Evolutionary conservation across 257 asterid genomes (phyloP).

Genomic region (Capsicum baccatum): DNA sequence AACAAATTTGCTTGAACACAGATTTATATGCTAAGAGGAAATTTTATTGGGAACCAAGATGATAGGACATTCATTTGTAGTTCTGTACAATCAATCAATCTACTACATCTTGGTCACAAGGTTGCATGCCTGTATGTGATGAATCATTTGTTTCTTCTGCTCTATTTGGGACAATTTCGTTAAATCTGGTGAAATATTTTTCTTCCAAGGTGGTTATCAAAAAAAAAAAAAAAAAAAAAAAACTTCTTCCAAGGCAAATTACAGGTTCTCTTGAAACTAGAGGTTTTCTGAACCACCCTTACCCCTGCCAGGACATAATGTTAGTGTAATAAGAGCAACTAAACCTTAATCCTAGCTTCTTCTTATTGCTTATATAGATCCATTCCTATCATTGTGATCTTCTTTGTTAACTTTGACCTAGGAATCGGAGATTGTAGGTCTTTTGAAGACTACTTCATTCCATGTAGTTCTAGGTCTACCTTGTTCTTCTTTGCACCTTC

Average conservation of each 20-base stretch:
- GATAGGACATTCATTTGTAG: not conserved
- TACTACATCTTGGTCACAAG: conserved; percentile 6
- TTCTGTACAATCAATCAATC: not conserved
- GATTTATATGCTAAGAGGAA: conserved; percentile 14
- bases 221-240: too few species aligned
- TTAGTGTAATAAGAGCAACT: not conserved
- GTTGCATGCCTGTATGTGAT: not conserved
- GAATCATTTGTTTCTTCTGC: not conserved
- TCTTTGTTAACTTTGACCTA: not conserved
- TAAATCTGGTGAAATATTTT: not conserved
- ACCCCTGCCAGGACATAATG: not conserved
- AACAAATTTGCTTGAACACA: not conserved
- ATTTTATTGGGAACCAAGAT: conserved; percentile 6
- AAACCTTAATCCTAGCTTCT: not conserved
- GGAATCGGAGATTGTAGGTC: not conserved
- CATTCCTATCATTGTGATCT: not conserved
- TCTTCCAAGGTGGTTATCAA: not conserved
- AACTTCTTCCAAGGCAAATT: not conserved
- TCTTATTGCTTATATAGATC: not conserved
- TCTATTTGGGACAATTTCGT: not conserved
- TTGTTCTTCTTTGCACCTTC: conserved; percentile 5
- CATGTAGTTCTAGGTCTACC: not conserved
- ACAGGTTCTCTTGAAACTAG: not conserved
- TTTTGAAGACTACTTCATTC: not conserved
- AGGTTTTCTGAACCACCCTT: conserved; percentile 11